Evolutionary conservation across 202 grass and related monocot genomes (phyloP).

Genomic region (Setaria viridis): DNA sequence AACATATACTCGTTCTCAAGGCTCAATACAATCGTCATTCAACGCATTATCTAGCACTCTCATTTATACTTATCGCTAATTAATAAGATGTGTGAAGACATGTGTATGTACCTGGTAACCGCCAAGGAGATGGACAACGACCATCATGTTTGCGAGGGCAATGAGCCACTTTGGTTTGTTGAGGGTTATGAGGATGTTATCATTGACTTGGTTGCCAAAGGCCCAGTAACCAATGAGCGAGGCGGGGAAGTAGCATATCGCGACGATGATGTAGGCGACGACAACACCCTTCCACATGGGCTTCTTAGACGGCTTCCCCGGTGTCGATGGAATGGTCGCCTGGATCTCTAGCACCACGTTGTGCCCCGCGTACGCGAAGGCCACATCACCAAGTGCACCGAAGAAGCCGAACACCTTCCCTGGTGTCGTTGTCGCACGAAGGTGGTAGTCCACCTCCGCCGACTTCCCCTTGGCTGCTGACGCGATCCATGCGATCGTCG

Average conservation of each 20-base stretch:
- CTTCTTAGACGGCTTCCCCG: slow-evolving; percentile 83
- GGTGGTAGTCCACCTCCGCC: slow-evolving; percentile 51
- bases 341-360: slow-evolving; percentile 97
- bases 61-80: too few species aligned
- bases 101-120: slow-evolving; percentile 18
- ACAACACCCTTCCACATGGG: slow-evolving; percentile 96
- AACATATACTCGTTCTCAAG: too few species aligned
- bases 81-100: not conserved
- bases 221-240: slow-evolving; percentile 81
- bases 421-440: slow-evolving; percentile 37
- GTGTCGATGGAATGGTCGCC: slow-evolving; percentile 80
- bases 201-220: slow-evolving; percentile 55
- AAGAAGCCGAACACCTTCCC: slow-evolving; percentile 80
- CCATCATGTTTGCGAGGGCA: slow-evolving; percentile 89
- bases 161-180: slow-evolving; percentile 76
- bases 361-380: slow-evolving; percentile 86
- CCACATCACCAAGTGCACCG: slow-evolving; percentile 60
- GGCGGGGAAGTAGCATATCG: slow-evolving; percentile 84
- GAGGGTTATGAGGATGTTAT: slow-evolving; percentile 69
- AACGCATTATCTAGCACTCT: too few species aligned
- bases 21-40: too few species aligned
- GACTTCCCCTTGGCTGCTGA: slow-evolving; percentile 63
- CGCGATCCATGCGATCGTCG: slow-evolving; percentile 80
- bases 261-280: slow-evolving; percentile 80
- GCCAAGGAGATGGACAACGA: slow-evolving; percentile 86